Conservation (phyloP, 495 filamentous ascomycete species). For the Glarea lozoyensis region DNA sequence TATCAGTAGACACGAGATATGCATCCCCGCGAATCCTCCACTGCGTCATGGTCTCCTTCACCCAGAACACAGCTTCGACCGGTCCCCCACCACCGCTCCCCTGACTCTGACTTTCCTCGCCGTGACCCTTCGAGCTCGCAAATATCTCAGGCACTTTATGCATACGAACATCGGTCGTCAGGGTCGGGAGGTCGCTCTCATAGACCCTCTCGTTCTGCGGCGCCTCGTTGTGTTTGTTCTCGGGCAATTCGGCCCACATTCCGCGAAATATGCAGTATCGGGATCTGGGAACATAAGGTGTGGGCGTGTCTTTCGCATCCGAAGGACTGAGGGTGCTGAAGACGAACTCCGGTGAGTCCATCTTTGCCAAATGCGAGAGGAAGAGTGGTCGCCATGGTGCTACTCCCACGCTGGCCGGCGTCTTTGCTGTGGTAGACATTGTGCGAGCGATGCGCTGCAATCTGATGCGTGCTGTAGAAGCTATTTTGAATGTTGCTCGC, state of each 20-base stretch:
- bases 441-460: conserved; percentile 17
- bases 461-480: conserved; percentile 10
- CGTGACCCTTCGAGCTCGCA: conserved; percentile 28
- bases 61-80: conserved; percentile 82
- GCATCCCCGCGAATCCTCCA: conserved; percentile 76
- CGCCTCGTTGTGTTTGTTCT: conserved; percentile 48
- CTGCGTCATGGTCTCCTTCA: conserved; percentile 58
- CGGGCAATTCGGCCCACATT: conserved; percentile 63
- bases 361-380: conserved; percentile 51
- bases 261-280: conserved; percentile 65
- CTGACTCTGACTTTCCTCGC: conserved; percentile 25
- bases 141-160: conserved; percentile 67
- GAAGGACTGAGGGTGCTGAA: conserved; percentile 54
- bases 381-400: conserved; percentile 61
- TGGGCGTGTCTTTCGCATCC: conserved; percentile 8
- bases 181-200: conserved; percentile 65
- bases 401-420: conserved; percentile 20
- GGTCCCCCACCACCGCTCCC: conserved; percentile 55
- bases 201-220: conserved; percentile 55
- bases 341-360: conserved; percentile 58
- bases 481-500: conserved; percentile 10
- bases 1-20: conserved; percentile 53
- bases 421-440: conserved; percentile 14
- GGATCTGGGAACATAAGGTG: conserved; percentile 29
- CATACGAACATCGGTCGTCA: conserved; percentile 87